Base-by-base conservation (phyloP, 345 rosid species). In the Laguncularia racemosa region DNA sequence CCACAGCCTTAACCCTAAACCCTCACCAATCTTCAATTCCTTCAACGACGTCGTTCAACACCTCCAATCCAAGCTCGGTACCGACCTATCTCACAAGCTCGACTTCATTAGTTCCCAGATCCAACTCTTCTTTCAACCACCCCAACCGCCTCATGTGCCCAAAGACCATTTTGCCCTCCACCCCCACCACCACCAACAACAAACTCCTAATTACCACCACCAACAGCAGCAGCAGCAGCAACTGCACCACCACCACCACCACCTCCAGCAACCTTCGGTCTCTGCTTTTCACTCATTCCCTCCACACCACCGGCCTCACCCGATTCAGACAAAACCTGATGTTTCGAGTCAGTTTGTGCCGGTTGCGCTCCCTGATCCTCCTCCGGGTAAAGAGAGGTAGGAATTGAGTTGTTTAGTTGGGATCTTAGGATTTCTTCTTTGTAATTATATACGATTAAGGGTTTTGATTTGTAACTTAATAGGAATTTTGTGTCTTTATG, bases 61-160 rank as follows among this genome's bases (percentile, higher is more conserved):
- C 58, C 62, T 71, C 23, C 64, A 75, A 72, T 60, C 70, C 52
- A 63, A 70, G 70, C 69, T 74, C 46, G 79, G 79, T 11, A 50
- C 48, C 47, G 70, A 67, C 66, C 75, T 74, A 60, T 59, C 79
- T 55, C 67, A 67, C 62, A 70, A 67, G 62, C 2, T 71, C 48
- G 76, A 75, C 62, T 67, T 75, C 68, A 67, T 75, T 53, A 67
- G 65, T 18, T 19, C 67, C 52, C 79, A 75, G 64, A 56, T 75
- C 70, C 73, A 64, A 4, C 38, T 60, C 52, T 62, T 67, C 62
- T 46, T 70, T 14, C 67, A 66, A 20, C 28, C 69, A 12, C 23
- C 14, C 19, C 65, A 18, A 6, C 64, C 19, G 1, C 16, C 17
- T 5, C 66, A 61, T 9, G 18, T 56, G 12, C 9, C 55, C 2